Evolutionary conservation across 371 early-diverging fungal species (phyloP), one percentile per base, ranked within the genome.

Genomic region (Mucor plumbeus): DNA sequence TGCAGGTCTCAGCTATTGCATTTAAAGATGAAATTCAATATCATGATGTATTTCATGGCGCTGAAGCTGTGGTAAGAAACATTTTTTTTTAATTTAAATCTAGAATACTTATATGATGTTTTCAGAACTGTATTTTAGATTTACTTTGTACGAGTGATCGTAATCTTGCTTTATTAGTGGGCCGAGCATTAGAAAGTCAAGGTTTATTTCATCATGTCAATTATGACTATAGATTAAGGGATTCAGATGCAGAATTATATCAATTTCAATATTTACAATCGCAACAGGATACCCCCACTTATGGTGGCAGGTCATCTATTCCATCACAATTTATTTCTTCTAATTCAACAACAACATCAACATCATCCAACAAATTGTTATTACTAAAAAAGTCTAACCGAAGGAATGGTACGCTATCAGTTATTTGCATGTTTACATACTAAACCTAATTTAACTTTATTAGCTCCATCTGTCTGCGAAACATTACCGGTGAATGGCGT

Each of bases 181-280:
- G 96, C 7, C 83, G 95, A 15, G 88, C 93, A 9, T 74, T 96
- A 63, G 94, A 91, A 72, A 82, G 87, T 14, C 95, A 95, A 70
- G 85, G 78, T 31, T 85, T 95, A 47, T 91, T 95, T 72, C 92
- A 93, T 66, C 94, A 95, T 70, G 91, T 94, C 11, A 88, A 85
- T 6, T 92, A 90, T 68, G 87, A 87, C 41, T 88, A 86, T 70
- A 79, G 87, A 7, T 83, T 95, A 63, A 85, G 89, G 26, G 96
- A 95, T 71, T 85, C 83, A 41, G 67, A 85, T 3, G 17, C n/a
- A 13, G 70, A 70, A 50, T 13, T 61, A 4, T 70, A 70, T 48
- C 65, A 65, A 58, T 55, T 64, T 38, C 61, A 58, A 54, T 63
- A 50, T 35, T 14, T 15, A 35, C 40, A 62, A 48, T 19, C 31